Base-by-base conservation (phyloP, 305 asterid genomes). In the Euphrasia arctica region DNA sequence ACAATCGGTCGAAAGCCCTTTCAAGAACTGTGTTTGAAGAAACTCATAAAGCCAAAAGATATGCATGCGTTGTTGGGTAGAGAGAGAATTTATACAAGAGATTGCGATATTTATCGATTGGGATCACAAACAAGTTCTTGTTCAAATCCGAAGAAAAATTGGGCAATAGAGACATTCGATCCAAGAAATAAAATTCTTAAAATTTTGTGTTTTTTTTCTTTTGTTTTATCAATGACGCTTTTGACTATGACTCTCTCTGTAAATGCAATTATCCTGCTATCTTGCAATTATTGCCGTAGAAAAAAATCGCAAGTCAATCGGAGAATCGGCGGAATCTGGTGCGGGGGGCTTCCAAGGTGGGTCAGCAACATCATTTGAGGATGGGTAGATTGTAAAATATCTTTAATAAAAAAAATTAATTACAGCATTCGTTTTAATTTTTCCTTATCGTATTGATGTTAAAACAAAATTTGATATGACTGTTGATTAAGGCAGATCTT, bases 111-210 rank as follows among this genome's bases (percentile, higher is more conserved):
- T 32, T 41, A 13, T 50, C 48, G 54, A 47, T 14, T 56, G 64
- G 49, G 42, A 54, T 42, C 73, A 51, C 51, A 58, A 60, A 54
- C 47, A 28, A 67, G 73, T 68, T 5, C 10, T 62, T 43, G 57
- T 12, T 32, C 14, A 56, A 62, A 22, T 58, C 27, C 25, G 51
- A 50, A 61, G 18, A 25, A n/a, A 49, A 39, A 36, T 18, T 7
- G 34, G 45, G 32, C 13, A 42, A 13, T n/a, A 63, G 45, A 58
- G 54, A 39, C 50, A 39, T 58, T 12, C 25, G 49, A 66, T 67
- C 67, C 18, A 63, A 45, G 22, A 58, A 7, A 9, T 14, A 50
- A 14, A 12, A 60, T 77, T 64, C 56, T 47, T 7, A 67, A 49
- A 66, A 43, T 65, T 49, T 18, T 18, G 22, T 18, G 22, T 18